phyloP scores from a whole-genome alignment of 139 green algal genomes.

The Chlamydomonas applanata region DNA sequence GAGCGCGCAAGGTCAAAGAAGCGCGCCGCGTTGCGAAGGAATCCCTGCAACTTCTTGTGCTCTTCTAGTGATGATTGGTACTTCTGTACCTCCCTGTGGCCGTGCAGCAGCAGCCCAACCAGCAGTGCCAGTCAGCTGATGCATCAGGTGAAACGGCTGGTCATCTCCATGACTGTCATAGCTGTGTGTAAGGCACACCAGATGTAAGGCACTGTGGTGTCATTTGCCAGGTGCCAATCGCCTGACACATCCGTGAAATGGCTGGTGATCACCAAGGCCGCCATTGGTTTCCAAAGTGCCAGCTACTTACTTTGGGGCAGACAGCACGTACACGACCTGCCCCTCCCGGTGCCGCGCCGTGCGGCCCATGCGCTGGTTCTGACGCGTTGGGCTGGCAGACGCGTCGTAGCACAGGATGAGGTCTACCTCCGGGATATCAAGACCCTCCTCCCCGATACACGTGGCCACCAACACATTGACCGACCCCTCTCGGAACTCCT shows the following conservation, averaged over 20 bases:
- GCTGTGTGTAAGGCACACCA: neutral
- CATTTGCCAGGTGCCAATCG: neutral
- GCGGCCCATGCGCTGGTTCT: slow-evolving; percentile 90
- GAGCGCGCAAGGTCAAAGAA: slow-evolving; percentile 24
- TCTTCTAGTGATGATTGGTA: slow-evolving; percentile 53
- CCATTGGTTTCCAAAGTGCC: neutral
- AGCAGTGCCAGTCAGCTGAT: neutral
- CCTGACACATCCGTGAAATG: neutral
- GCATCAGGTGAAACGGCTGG: neutral
- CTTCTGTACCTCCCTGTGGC: slow-evolving; percentile 51
- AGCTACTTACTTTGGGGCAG: slow-evolving; percentile 47
- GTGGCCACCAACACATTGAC: slow-evolving; percentile 90
- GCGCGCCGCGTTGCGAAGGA: slow-evolving; percentile 18
- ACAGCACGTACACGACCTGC: slow-evolving; percentile 82
- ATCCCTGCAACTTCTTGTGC: slow-evolving; percentile 22
- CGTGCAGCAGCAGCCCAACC: neutral
- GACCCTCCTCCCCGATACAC: slow-evolving; percentile 94
- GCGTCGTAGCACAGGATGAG: slow-evolving; percentile 93
- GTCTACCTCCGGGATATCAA: slow-evolving; percentile 95
- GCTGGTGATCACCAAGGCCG: neutral
- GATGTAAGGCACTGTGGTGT: no score
- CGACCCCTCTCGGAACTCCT: slow-evolving; percentile 51
- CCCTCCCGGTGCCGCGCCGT: slow-evolving; percentile 85
- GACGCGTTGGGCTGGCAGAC: slow-evolving; percentile 67
- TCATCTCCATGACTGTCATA: neutral